Evolutionary conservation across 108 stramenopile genomes (phyloP).

Genomic region (Schizochytrium sp.): DNA sequence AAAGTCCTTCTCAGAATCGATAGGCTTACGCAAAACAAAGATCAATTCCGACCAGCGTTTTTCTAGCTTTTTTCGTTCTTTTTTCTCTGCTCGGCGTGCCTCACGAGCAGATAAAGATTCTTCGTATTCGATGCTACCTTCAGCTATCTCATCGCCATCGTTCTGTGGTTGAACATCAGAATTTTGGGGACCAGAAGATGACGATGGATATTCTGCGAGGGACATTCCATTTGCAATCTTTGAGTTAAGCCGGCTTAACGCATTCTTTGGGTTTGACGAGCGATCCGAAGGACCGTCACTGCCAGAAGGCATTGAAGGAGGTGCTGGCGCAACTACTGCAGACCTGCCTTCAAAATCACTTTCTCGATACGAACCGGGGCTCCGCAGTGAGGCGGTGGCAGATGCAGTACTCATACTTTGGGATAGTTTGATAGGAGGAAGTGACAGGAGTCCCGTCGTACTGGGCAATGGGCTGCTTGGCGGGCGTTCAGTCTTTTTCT

Average conservation of each 20-base stretch:
- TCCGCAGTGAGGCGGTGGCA: background rate
- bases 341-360: slow-evolving; percentile 7
- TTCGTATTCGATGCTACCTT: background rate
- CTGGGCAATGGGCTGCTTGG: background rate
- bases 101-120: background rate
- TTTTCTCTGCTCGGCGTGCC: slow-evolving; percentile 43
- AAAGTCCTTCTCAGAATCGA: slow-evolving; percentile 20
- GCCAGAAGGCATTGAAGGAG: background rate
- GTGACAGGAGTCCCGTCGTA: background rate
- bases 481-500: background rate
- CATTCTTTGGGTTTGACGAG: background rate
- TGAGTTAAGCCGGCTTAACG: background rate
- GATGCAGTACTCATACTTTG: background rate
- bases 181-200: background rate
- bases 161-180: no score
- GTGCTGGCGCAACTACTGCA: slow-evolving; percentile 11
- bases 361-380: slow-evolving; percentile 6
- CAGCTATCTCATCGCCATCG: background rate
- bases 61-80: slow-evolving; percentile 30
- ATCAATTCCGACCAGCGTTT: slow-evolving; percentile 25
- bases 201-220: background rate
- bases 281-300: background rate
- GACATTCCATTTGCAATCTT: slow-evolving; percentile 23
- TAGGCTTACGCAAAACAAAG: slow-evolving; percentile 38
- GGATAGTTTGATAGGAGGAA: slow-evolving; percentile 43